These are phyloP conservation scores for Pestalotiopsis sp. DNA, from an alignment of 2,329 filamentous ascomycete genomes.

Conservation along the genomic window DNA sequence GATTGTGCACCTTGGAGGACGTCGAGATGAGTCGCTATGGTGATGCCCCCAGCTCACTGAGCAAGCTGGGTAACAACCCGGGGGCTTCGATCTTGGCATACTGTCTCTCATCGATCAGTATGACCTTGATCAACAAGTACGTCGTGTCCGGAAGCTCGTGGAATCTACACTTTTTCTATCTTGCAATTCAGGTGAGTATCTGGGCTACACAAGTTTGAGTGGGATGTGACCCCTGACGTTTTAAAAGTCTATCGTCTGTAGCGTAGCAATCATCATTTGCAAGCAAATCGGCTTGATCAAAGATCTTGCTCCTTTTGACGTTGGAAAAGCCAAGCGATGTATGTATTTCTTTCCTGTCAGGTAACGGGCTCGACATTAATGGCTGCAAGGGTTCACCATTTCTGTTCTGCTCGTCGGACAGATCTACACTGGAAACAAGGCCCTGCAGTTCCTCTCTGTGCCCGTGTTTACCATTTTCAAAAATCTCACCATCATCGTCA, in stretches of 20 bases:
- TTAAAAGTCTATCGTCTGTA: constrained; percentile 81
- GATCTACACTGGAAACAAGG: constrained; percentile 98
- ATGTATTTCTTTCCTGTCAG: not conserved
- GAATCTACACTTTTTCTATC: constrained; percentile 95
- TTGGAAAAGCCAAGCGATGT: constrained; percentile 85
- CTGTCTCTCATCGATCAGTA: constrained; percentile 92
- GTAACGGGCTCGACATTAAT: not conserved
- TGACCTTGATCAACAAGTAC: constrained; percentile 99
- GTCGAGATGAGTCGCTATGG: constrained; percentile 3
- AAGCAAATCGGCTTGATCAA: constrained; percentile 82
- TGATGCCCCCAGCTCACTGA: not conserved
- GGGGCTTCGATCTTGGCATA: constrained; percentile 83
- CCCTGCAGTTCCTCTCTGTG: constrained; percentile 93
- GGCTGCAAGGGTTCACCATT: constrained; percentile 75
- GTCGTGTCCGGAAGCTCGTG: constrained; percentile 88
- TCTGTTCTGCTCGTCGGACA: constrained; percentile 94
- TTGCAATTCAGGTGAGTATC: constrained; percentile 78
- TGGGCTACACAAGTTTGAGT: not conserved
- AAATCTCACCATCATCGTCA: constrained; percentile 97
- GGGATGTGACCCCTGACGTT: not conserved
- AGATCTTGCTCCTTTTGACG: constrained; percentile 79
- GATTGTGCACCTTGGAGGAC: not conserved
- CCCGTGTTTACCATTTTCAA: constrained; percentile 99
- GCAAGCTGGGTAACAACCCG: constrained; percentile 71
- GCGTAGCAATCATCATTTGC: constrained; percentile 78